Percentiles rank a stretch among this genome's conserved stretches.
phyloP scores from a whole-genome alignment of 2,329 filamentous ascomycete species.

The Cytospora leucostoma region DNA sequence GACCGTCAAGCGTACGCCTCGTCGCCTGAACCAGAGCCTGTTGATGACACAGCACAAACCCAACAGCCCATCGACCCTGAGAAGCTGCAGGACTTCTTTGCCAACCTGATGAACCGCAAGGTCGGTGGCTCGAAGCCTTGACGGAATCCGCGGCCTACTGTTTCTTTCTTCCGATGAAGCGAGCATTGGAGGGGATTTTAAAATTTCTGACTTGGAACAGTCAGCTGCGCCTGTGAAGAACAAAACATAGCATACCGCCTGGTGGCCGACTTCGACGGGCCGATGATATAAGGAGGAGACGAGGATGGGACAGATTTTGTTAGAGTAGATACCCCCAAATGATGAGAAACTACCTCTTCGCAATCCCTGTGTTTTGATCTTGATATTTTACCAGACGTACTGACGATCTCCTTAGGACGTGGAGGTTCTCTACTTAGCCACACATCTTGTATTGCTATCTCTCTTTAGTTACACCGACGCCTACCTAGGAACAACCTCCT shows the following conservation, averaged over 20 bases:
- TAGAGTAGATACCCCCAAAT: slow-evolving; percentile 24
- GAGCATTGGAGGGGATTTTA: neutral
- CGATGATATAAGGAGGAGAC: neutral
- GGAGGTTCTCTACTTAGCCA: neutral
- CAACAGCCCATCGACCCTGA: slow-evolving; percentile 54
- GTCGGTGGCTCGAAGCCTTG: neutral
- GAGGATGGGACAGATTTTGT: slow-evolving; percentile 7
- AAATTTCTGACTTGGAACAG: neutral
- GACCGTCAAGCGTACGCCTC: slow-evolving; percentile 58
- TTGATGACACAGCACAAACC: slow-evolving; percentile 36
- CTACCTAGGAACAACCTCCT: neutral
- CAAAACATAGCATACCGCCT: neutral
- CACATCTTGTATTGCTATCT: neutral
- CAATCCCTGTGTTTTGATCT: neutral
- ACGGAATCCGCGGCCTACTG: neutral
- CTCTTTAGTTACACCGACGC: neutral
- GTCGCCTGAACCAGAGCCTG: slow-evolving; percentile 46
- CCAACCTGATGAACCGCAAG: slow-evolving; percentile 61
- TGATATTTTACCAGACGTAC: neutral
- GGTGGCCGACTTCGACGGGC: neutral
- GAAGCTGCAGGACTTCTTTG: slow-evolving; percentile 61
- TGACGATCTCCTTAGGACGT: neutral
- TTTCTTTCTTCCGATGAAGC: neutral
- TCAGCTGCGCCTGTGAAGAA: neutral
- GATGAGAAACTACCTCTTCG: slow-evolving; percentile 4